These are phyloP conservation scores for Aegilops bicornis DNA, from an alignment of 176 grass and related monocot genomes.

Conservation along the genomic window DNA sequence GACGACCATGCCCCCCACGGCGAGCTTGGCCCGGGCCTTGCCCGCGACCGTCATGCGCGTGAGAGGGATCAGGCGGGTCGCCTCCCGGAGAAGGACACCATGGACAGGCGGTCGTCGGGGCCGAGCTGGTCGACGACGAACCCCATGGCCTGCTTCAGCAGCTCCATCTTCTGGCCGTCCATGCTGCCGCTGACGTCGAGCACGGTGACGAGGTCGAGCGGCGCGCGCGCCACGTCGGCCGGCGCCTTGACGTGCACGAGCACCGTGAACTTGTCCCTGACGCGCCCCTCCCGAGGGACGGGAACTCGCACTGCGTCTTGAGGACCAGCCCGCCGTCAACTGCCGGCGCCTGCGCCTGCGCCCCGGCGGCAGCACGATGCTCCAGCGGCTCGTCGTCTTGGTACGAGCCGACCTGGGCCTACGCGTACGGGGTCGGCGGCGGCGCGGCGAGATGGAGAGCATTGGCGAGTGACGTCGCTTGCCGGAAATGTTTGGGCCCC, in stretches of 20 bases:
- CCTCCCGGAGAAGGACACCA: neutral
- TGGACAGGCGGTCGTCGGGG: neutral
- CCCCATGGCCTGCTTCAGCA: neutral
- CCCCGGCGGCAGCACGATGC: neutral
- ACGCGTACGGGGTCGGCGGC: neutral
- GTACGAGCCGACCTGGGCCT: neutral
- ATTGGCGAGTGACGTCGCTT: neutral
- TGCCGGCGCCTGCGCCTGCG: too few species aligned
- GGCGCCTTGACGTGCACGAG: neutral
- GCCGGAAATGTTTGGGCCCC: too few species aligned
- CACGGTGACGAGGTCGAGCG: neutral
- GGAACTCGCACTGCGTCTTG: neutral
- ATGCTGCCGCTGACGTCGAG: neutral
- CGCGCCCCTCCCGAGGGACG: neutral
- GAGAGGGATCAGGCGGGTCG: neutral
- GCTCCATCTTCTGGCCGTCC: neutral
- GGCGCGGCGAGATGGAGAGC: neutral
- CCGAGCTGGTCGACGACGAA: neutral
- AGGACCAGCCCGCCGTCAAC: neutral
- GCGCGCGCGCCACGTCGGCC: neutral
- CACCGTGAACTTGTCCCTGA: neutral
- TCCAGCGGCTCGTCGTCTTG: neutral
- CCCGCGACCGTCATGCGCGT: neutral
- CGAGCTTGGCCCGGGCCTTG: neutral
- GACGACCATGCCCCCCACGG: neutral